Conservation (phyloP, 2,329 filamentous ascomycete genomes). For the Trichoderma polysporum region DNA sequence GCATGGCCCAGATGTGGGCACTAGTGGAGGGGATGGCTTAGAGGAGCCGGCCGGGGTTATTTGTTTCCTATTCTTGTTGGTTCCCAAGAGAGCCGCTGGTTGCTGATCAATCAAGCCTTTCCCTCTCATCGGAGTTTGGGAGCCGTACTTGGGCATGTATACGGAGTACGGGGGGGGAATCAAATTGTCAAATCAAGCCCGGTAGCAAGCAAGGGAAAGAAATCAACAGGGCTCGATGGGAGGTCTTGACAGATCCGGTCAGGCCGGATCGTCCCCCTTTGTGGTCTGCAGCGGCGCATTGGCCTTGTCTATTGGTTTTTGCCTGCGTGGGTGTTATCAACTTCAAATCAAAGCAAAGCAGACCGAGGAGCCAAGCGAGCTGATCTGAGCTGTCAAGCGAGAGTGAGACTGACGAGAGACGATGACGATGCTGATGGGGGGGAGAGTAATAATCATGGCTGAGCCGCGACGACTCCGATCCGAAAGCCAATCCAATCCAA, state of each 20-base stretch:
- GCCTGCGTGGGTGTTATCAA: background rate
- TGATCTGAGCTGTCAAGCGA: slow-evolving; percentile 10
- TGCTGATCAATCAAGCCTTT: slow-evolving; percentile 17
- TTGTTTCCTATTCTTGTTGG: background rate
- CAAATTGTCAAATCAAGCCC: background rate
- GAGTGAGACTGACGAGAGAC: slow-evolving; percentile 14
- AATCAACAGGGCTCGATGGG: background rate
- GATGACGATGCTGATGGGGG: slow-evolving; percentile 4
- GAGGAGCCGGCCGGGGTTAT: background rate
- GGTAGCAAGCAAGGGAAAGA: background rate
- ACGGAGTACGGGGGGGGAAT: background rate
- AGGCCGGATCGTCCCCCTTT: slow-evolving; percentile 14
- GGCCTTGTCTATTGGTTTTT: background rate
- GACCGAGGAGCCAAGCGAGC: background rate
- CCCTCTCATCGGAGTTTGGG: background rate
- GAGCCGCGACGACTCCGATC: slow-evolving; percentile 2
- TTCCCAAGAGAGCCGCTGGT: background rate
- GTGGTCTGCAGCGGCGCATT: background rate
- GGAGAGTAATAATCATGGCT: background rate
- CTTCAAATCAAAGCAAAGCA: background rate
- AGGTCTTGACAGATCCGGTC: slow-evolving; percentile 2
- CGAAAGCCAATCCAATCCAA: background rate
- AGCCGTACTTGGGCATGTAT: background rate
- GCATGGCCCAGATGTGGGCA: slow-evolving; percentile 7
- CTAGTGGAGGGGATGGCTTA: slow-evolving; percentile 1